Percentiles rank a stretch among this genome's conserved stretches.
Conservation (phyloP, 345 rosid species). For the Nasturtium officinale region DNA sequence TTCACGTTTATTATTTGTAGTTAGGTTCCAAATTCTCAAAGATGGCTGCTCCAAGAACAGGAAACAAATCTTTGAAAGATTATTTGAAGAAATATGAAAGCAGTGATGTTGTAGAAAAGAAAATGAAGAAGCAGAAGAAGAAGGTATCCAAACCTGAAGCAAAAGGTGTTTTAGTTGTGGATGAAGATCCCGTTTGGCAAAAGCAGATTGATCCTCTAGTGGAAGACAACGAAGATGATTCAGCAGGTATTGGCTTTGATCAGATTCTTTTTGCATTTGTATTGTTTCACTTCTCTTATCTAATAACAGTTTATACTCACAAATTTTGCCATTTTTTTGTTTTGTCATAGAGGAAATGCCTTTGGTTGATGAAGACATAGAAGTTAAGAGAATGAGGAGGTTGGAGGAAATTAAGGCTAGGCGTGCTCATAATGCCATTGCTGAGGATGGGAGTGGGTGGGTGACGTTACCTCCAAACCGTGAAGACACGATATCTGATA, state of each 20-base stretch:
- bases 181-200: constrained; percentile 94
- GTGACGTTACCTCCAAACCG: constrained; percentile 56
- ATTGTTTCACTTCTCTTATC: neutral
- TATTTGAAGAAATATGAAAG: constrained; percentile 75
- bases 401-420: constrained; percentile 65
- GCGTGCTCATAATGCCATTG: constrained; percentile 62
- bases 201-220: constrained; percentile 62
- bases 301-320: constrained; percentile 1
- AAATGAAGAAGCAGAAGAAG: constrained; percentile 69
- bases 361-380: constrained; percentile 80
- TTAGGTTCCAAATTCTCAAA: neutral
- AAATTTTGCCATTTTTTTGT: neutral
- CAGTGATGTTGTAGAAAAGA: constrained; percentile 55
- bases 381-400: constrained; percentile 83
- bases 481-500: constrained; percentile 46
- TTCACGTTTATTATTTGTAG: neutral
- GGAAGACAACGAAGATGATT: constrained; percentile 66
- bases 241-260: constrained; percentile 56
- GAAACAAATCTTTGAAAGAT: constrained; percentile 61
- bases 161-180: constrained; percentile 70
- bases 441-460: constrained; percentile 99
- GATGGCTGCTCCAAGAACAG: constrained; percentile 50
- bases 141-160: constrained; percentile 50
- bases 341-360: constrained; percentile 82
- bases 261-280: neutral